Conservation (phyloP, 2,329 filamentous ascomycete genomes). For the Graphilbum ipis-grandicollis region DNA sequence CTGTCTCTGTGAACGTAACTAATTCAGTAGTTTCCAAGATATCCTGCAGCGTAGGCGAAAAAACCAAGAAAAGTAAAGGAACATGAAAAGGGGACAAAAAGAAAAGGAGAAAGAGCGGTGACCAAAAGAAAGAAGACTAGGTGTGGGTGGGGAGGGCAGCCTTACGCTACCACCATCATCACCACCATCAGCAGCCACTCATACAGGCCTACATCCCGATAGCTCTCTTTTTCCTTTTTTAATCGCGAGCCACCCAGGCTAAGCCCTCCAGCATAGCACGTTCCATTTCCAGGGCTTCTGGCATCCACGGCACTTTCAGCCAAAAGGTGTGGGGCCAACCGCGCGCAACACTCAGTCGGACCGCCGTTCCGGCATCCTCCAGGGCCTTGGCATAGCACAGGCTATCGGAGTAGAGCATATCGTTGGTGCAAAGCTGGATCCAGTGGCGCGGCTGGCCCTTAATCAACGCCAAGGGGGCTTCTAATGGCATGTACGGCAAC, state of each 20-base stretch:
- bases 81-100: too few relatives aligned
- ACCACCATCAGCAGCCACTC: too few relatives aligned
- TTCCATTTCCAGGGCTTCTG: slow-evolving; percentile 23
- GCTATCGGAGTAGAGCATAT: slow-evolving; percentile 32
- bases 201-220: too few relatives aligned
- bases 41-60: too few relatives aligned
- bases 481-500: slow-evolving; percentile 23
- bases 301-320: slow-evolving; percentile 25
- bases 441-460: slow-evolving; percentile 22
- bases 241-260: slow-evolving; percentile 17
- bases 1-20: too few relatives aligned
- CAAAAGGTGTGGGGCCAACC: slow-evolving; percentile 37
- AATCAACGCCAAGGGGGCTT: slow-evolving; percentile 15
- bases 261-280: slow-evolving; percentile 22
- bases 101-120: too few relatives aligned
- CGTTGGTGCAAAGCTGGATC: slow-evolving; percentile 32
- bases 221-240: not conserved
- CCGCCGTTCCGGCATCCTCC: slow-evolving; percentile 19
- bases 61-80: too few relatives aligned
- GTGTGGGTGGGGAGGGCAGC: too few relatives aligned
- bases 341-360: slow-evolving; percentile 22
- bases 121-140: too few relatives aligned
- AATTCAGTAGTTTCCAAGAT: too few relatives aligned
- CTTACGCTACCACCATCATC: too few relatives aligned
- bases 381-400: slow-evolving; percentile 28